Evolutionary conservation across 352 stramenopile genomes (phyloP), one percentile per base, ranked within the genome.

Genomic region (Pythium periplocum): DNA sequence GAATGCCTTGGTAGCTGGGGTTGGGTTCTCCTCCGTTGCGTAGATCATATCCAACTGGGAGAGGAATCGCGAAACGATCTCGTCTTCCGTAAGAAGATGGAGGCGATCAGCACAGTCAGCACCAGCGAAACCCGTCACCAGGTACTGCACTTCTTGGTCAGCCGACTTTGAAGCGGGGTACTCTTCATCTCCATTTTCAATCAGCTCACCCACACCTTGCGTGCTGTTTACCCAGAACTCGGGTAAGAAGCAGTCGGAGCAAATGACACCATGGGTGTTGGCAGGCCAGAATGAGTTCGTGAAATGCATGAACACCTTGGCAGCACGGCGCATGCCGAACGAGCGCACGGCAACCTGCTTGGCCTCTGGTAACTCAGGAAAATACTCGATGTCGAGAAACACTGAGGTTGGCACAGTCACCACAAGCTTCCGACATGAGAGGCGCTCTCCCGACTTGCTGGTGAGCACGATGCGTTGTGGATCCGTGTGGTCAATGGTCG

Each of bases 181-280:
- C 30, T 53, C 36, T 17, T 53, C 59, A 36, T 90, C 73, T 9
- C 70, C 82, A 44, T 90, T 80, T 26, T 66, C 43, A 42, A 84
- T 61, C 45, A 90, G 37, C 37, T 83, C 60, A 6, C 83, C 83
- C 32, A 90, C 74, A 30, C 83, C 83, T 6, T 72, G 54, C 10
- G 75, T 84, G 59, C 61, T 86, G 62, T 93, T 90, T 39, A 90
- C 66, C 83, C 83, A 93, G 42, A 90, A 93, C 64, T 93, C 83
- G 8, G 83, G 83, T 59, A 93, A 35, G 64, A 93, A 93, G 51
- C 70, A 84, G 37, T 90, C 76, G 30, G 79, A 90, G 64, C 83
- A 93, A 50, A 93, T 82, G 38, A 93, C 73, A 38, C 83, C 83
- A 53, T 93, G 83, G 6, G 79, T 72, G 51, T 90, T 74, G 48